phyloP scores from a whole-genome alignment of 768 basidiomycete species.

The Dioszegia hungarica region DNA sequence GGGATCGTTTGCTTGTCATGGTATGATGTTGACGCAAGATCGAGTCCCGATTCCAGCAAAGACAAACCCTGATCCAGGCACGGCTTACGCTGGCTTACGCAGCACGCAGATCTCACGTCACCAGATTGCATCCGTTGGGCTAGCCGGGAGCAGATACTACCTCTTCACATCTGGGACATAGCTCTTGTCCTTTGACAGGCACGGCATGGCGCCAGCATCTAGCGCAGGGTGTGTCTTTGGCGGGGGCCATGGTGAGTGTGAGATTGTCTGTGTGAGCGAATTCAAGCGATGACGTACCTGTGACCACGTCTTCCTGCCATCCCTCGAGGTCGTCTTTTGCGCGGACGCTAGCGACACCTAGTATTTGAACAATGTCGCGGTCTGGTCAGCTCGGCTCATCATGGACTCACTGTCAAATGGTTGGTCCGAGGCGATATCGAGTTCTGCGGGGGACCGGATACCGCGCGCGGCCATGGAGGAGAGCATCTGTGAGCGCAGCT shows the following conservation, averaged over 20 bases:
- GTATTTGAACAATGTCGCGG: background rate
- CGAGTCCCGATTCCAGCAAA: background rate
- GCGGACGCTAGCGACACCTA: background rate
- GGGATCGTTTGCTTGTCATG: too few species aligned
- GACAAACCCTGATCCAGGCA: too few species aligned
- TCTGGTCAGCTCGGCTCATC: background rate
- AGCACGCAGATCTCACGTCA: too few species aligned
- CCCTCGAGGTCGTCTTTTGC: background rate
- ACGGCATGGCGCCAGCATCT: constrained; percentile 83
- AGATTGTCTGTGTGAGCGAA: background rate
- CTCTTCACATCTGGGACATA: constrained; percentile 38
- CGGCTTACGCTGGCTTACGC: too few species aligned
- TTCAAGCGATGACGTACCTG: background rate
- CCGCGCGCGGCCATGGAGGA: background rate
- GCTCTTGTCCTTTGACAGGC: constrained; percentile 56
- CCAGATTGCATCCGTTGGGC: too few species aligned
- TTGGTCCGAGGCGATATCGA: background rate
- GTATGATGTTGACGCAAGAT: too few species aligned
- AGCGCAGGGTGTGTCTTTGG: constrained; percentile 68
- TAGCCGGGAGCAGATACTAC: background rate
- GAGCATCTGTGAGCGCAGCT: background rate
- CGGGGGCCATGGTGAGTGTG: constrained; percentile 51
- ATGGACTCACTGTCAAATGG: background rate
- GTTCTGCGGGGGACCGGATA: background rate
- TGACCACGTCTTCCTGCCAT: too few species aligned